These are phyloP conservation scores for Funneliformis caledonium DNA, from an alignment of 371 early-diverging fungal genomes.

Conservation along the genomic window DNA sequence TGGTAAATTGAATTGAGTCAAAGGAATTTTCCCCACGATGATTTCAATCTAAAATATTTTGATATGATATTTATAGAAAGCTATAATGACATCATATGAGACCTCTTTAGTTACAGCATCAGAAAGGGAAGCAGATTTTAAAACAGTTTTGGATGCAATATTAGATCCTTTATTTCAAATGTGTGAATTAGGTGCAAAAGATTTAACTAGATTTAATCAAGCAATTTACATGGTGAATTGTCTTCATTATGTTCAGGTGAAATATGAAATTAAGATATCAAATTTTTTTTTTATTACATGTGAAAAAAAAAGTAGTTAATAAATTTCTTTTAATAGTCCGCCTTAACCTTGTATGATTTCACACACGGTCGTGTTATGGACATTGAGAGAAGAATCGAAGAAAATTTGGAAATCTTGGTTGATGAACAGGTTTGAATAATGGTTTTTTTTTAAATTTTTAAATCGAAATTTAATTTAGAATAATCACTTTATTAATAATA, in stretches of 20 bases:
- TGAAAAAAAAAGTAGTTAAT: not conserved
- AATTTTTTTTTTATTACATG: not conserved
- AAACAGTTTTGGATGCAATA: slow-evolving; percentile 67
- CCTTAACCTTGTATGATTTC: slow-evolving; percentile 55
- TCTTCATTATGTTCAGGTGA: slow-evolving; percentile 70
- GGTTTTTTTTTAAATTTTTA: not conserved
- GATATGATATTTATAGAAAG: slow-evolving; percentile 55
- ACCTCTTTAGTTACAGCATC: slow-evolving; percentile 63
- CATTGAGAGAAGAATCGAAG: slow-evolving; percentile 58
- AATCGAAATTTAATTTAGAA: not conserved
- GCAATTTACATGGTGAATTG: slow-evolving; percentile 80
- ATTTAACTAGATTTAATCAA: slow-evolving; percentile 61
- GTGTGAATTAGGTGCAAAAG: slow-evolving; percentile 65
- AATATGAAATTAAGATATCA: not conserved
- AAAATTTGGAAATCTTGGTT: slow-evolving; percentile 56
- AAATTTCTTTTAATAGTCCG: slow-evolving; percentile 46
- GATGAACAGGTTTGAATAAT: slow-evolving; percentile 51
- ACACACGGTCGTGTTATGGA: slow-evolving; percentile 51
- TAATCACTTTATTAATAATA: not conserved
- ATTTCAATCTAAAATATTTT: not conserved
- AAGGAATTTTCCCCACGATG: not conserved
- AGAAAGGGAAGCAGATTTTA: slow-evolving; percentile 62
- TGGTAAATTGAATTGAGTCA: slow-evolving; percentile 48
- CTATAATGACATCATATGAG: slow-evolving; percentile 80
- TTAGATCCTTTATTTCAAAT: slow-evolving; percentile 75